Evolutionary conservation across 805 yeast species (phyloP).

Genomic region (Myxozyma monticola): DNA sequence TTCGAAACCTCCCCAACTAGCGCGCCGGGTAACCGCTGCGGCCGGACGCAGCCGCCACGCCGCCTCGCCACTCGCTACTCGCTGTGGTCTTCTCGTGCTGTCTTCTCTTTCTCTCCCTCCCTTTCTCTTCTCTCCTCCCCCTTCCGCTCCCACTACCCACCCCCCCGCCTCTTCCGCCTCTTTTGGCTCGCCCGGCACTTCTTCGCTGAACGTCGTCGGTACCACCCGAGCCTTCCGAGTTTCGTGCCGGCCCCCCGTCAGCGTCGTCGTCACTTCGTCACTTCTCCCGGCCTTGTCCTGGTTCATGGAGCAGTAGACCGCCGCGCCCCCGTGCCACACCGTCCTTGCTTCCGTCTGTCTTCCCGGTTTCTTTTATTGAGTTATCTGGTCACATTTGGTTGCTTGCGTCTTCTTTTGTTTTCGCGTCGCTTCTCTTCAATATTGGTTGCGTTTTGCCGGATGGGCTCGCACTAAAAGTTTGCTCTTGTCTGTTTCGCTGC

Average conservation of each 20-base stretch:
- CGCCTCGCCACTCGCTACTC: neutral
- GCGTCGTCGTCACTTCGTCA: neutral
- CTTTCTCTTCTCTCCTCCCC: neutral
- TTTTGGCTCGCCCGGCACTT: slow-evolving; percentile 11
- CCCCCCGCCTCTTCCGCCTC: slow-evolving; percentile 2
- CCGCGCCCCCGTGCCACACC: neutral
- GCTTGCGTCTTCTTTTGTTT: too few species aligned
- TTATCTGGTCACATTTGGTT: too few species aligned
- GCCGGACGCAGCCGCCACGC: too few species aligned
- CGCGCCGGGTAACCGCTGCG: too few species aligned
- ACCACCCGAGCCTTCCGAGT: too few species aligned
- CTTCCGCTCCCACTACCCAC: neutral
- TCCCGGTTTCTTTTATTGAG: too few species aligned
- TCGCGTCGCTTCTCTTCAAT: too few species aligned
- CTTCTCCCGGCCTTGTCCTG: neutral
- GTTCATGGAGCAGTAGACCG: neutral
- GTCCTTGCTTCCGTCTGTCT: neutral
- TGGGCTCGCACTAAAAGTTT: too few species aligned
- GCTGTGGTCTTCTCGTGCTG: neutral
- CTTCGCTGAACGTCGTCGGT: slow-evolving; percentile 19
- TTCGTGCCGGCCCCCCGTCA: too few species aligned
- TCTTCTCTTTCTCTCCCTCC: neutral
- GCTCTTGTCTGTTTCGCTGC: too few species aligned
- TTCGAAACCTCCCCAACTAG: too few species aligned
- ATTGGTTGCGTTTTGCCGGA: too few species aligned